These are phyloP conservation scores for Penicillium turbatum DNA, from an alignment of 495 filamentous ascomycete genomes.

Conservation along the genomic window DNA sequence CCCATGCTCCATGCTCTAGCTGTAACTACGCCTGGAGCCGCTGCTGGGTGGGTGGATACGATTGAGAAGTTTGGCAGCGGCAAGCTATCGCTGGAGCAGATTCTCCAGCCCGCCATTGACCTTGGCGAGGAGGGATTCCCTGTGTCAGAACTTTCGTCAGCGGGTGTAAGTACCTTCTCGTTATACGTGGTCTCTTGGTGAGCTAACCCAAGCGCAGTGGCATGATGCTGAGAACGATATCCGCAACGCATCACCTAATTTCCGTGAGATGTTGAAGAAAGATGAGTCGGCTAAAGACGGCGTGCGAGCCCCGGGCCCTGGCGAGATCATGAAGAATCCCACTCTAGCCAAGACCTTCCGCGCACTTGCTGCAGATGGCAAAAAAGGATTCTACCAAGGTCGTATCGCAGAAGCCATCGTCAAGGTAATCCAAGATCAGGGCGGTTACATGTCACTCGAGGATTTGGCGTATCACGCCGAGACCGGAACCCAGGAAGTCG, in stretches of 20 bases:
- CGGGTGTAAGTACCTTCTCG: constrained; percentile 54
- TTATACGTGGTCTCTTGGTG: neutral
- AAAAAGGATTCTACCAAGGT: constrained; percentile 88
- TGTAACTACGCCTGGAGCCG: constrained; percentile 82
- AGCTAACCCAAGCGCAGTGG: constrained; percentile 53
- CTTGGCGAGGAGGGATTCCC: constrained; percentile 87
- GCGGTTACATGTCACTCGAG: constrained; percentile 72
- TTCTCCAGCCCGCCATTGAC: constrained; percentile 78
- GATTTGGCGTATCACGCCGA: constrained; percentile 76
- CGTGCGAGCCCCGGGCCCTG: constrained; percentile 64
- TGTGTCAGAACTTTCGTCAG: constrained; percentile 72
- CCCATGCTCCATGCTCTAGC: constrained; percentile 74
- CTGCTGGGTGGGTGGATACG: constrained; percentile 91
- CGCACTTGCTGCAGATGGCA: constrained; percentile 71
- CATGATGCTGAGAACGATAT: constrained; percentile 53
- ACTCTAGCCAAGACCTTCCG: constrained; percentile 79
- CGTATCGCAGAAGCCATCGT: constrained; percentile 73
- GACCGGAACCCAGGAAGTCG: constrained; percentile 68
- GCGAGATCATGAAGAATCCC: constrained; percentile 88
- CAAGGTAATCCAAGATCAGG: constrained; percentile 69
- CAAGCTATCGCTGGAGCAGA: constrained; percentile 70
- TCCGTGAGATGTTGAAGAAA: constrained; percentile 73
- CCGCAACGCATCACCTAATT: constrained; percentile 73
- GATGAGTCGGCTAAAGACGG: constrained; percentile 63
- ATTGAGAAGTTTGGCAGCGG: constrained; percentile 91